Conservation (phyloP, 352 stramenopile genomes). For the Aphanomyces stellatus region DNA sequence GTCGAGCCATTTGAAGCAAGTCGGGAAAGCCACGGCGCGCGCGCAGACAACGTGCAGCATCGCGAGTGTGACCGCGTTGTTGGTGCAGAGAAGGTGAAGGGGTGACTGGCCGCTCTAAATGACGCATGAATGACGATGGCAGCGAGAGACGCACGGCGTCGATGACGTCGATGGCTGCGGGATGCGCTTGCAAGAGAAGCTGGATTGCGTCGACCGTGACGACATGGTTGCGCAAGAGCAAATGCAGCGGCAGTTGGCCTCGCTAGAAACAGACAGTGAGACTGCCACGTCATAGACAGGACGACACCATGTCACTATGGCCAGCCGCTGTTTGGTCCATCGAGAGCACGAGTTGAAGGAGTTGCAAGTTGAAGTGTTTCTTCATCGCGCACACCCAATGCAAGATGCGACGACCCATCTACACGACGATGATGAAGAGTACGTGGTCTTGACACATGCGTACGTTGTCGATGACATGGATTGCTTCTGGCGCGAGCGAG, state of each 20-base stretch:
- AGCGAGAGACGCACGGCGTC: constrained; percentile 29
- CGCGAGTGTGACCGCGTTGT: constrained; percentile 32
- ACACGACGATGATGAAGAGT: constrained; percentile 12
- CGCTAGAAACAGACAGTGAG: constrained; percentile 27
- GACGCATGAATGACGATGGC: constrained; percentile 30
- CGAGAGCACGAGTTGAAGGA: constrained; percentile 24
- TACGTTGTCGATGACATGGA: constrained; percentile 33
- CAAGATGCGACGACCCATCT: constrained; percentile 40
- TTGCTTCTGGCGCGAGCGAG: constrained; percentile 26
- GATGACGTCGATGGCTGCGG: constrained; percentile 25
- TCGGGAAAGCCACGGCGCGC: background rate
- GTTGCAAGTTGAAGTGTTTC: constrained; percentile 18
- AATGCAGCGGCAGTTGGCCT: constrained; percentile 43
- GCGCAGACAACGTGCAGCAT: constrained; percentile 20
- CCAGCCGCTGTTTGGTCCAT: background rate
- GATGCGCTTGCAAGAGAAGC: constrained; percentile 25
- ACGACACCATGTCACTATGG: constrained; percentile 13
- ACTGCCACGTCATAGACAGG: background rate
- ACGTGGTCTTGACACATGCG: background rate
- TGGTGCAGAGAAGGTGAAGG: constrained; percentile 60
- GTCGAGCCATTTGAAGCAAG: constrained; percentile 15
- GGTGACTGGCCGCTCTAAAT: constrained; percentile 33
- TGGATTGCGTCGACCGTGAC: constrained; percentile 28
- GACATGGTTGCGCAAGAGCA: constrained; percentile 37
- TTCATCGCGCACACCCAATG: constrained; percentile 46